Evolutionary conservation across 306 rosid genomes (phyloP).

Genomic region (Cicer arietinum): DNA sequence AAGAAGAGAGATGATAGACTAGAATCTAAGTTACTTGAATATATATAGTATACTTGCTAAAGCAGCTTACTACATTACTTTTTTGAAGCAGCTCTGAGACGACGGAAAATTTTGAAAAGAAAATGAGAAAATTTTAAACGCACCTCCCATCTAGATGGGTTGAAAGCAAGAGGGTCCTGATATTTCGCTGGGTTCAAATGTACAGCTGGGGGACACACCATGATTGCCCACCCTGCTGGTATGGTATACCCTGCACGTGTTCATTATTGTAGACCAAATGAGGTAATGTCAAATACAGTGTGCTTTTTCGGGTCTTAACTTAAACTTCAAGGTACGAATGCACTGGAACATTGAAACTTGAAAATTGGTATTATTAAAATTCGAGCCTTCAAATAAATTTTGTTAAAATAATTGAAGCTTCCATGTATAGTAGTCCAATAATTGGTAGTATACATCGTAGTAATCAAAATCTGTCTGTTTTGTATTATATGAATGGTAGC

Average conservation of each 20-base stretch:
- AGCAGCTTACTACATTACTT: constrained; percentile 18
- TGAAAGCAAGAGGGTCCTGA: constrained; percentile 80
- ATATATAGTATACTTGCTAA: background rate
- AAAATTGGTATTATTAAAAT: constrained; percentile 26
- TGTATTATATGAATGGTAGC: background rate
- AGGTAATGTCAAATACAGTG: constrained; percentile 43
- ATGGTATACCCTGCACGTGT: constrained; percentile 76
- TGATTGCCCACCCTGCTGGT: constrained; percentile 93
- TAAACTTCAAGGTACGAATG: constrained; percentile 34
- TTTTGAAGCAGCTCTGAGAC: constrained; percentile 13
- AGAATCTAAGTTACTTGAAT: constrained; percentile 27
- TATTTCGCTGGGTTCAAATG: constrained; percentile 84
- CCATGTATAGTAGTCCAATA: constrained; percentile 14
- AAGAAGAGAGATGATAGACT: constrained; percentile 12
- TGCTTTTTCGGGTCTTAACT: constrained; percentile 29
- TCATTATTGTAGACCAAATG: constrained; percentile 33
- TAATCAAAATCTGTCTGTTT: constrained; percentile 3
- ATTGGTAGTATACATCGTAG: constrained; percentile 23
- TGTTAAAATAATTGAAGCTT: background rate
- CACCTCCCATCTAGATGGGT: constrained; percentile 93
- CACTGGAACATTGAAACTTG: constrained; percentile 29
- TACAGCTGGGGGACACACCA: constrained; percentile 98
- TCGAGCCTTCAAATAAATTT: background rate
- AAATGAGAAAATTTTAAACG: constrained; percentile 29
- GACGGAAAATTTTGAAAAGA: constrained; percentile 5